phyloP scores from a whole-genome alignment of 805 yeast species.

The Candida boidinii region DNA sequence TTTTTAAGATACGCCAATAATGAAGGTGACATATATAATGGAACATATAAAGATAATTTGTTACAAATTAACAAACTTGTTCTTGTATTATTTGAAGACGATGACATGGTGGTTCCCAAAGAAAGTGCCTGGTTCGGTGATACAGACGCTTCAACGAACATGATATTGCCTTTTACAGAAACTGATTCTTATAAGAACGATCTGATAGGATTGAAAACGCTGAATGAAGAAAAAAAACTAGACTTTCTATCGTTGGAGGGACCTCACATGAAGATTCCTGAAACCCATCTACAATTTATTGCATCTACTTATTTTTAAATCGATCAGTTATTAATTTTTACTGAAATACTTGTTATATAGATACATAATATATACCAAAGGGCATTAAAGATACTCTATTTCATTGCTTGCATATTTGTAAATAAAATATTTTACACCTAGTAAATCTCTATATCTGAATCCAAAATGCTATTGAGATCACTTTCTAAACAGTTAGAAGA shows the following conservation, averaged over 20 bases:
- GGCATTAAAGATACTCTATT: too few species aligned
- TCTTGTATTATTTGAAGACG: constrained; percentile 50
- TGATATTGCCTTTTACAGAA: constrained; percentile 33
- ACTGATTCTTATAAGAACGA: constrained; percentile 46
- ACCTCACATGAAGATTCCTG: constrained; percentile 58
- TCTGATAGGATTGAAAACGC: constrained; percentile 46
- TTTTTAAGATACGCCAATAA: constrained; percentile 64
- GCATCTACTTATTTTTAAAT: constrained; percentile 35
- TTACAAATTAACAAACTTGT: constrained; percentile 42
- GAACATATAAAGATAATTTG: constrained; percentile 34
- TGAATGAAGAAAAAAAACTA: constrained; percentile 35
- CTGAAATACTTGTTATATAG: too few species aligned
- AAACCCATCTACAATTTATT: constrained; percentile 36
- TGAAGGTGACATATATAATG: constrained; percentile 33
- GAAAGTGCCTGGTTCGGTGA: constrained; percentile 66
- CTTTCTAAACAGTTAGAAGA: too few species aligned
- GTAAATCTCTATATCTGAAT: too few species aligned
- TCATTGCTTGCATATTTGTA: too few species aligned
- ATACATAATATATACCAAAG: too few species aligned
- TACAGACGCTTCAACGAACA: constrained; percentile 33
- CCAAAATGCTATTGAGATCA: too few species aligned
- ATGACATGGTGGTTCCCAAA: constrained; percentile 64
- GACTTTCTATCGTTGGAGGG: constrained; percentile 45
- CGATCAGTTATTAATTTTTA: too few species aligned
- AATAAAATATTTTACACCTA: too few species aligned